phyloP scores from a whole-genome alignment of 495 filamentous ascomycete species.

The Annulohypoxylon stygium region DNA sequence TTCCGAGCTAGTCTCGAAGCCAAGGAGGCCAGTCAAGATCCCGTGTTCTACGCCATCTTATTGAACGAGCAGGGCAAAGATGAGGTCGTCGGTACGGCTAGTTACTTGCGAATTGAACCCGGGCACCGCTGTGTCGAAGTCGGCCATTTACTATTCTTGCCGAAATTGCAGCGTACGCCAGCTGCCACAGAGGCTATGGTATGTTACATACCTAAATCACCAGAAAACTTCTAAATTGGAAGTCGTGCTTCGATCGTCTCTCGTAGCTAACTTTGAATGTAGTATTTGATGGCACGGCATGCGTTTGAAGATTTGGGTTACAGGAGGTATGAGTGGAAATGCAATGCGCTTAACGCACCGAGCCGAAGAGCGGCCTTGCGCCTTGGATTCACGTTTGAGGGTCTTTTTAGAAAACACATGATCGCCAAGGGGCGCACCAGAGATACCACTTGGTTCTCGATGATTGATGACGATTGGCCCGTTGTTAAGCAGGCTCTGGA shows the following conservation, averaged over 20 bases:
- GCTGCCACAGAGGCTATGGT: constrained; percentile 64
- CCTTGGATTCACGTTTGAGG: constrained; percentile 67
- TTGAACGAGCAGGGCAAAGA: constrained; percentile 33
- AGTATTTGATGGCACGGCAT: constrained; percentile 61
- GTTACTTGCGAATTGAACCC: constrained; percentile 59
- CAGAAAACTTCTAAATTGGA: no score
- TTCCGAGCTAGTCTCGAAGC: constrained; percentile 52
- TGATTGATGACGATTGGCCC: constrained; percentile 66
- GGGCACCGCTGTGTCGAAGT: constrained; percentile 62
- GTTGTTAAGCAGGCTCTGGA: constrained; percentile 57
- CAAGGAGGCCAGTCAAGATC: constrained; percentile 51
- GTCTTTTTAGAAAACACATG: constrained; percentile 68
- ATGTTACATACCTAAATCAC: background rate
- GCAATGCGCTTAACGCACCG: constrained; percentile 63
- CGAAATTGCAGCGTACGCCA: constrained; percentile 61
- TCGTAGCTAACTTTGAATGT: background rate
- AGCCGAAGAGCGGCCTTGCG: constrained; percentile 64
- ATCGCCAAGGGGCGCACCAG: constrained; percentile 67
- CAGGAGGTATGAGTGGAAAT: constrained; percentile 71
- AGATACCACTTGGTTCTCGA: constrained; percentile 69
- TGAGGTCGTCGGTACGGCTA: constrained; percentile 58
- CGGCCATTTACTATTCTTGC: constrained; percentile 63
- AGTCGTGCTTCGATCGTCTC: background rate
- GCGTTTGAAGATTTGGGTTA: constrained; percentile 66
- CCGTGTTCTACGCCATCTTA: constrained; percentile 61